A percentile compares a stretch with the other conserved stretches of the same genome.
Evolutionary conservation across 495 filamentous ascomycete genomes (phyloP).

Genomic region (Lentithecium fluviatile): DNA sequence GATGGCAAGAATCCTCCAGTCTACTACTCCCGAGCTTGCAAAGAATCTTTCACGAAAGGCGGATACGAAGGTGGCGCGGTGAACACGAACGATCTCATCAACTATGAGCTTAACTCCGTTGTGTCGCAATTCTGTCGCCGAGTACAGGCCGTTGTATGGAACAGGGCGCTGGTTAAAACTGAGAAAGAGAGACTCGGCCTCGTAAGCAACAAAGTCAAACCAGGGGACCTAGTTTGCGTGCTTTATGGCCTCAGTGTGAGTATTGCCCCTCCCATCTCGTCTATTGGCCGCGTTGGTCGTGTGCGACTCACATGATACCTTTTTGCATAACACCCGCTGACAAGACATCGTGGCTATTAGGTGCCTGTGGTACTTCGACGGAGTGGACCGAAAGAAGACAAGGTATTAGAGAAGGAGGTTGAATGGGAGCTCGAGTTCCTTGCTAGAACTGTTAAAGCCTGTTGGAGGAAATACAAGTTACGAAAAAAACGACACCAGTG

Average conservation of each 20-base stretch:
- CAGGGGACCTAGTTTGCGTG: slow-evolving; percentile 37
- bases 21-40: slow-evolving; percentile 41
- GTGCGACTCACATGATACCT: no score
- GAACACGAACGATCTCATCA: slow-evolving; percentile 43
- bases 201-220: slow-evolving; percentile 10
- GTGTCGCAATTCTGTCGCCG: slow-evolving; percentile 44
- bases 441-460: neutral
- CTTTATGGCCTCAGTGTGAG: slow-evolving; percentile 32
- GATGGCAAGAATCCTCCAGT: slow-evolving; percentile 40
- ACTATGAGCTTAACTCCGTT: slow-evolving; percentile 42
- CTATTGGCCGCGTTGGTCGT: no score
- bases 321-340: no score
- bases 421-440: slow-evolving; percentile 6
- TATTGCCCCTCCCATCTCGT: neutral
- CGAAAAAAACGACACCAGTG: neutral
- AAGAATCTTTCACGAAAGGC: slow-evolving; percentile 30
- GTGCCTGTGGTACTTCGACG: slow-evolving; percentile 36
- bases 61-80: slow-evolving; percentile 35
- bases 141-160: slow-evolving; percentile 48
- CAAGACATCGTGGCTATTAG: no score
- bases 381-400: slow-evolving; percentile 3
- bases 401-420: slow-evolving; percentile 4
- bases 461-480: neutral
- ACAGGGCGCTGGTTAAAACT: slow-evolving; percentile 40
- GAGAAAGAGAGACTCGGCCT: slow-evolving; percentile 20